Percentiles rank a stretch among this genome's conserved stretches.
Conservation (phyloP, 108 stramenopile species). For the Nitzschia palea region DNA sequence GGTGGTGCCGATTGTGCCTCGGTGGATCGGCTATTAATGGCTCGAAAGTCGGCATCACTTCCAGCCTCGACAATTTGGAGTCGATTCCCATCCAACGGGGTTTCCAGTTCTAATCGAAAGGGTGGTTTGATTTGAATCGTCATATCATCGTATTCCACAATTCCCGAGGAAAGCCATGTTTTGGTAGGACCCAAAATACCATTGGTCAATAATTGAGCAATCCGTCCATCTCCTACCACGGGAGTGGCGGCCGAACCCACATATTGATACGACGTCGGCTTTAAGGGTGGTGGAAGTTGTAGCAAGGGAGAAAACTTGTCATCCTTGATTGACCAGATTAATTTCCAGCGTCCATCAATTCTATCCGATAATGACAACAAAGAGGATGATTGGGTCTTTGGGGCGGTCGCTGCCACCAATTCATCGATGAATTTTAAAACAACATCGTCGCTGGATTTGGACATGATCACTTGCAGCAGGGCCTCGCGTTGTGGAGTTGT, state of each 20-base stretch:
- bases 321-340: conserved; percentile 61
- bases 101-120: conserved; percentile 67
- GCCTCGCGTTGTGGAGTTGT: not conserved
- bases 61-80: conserved; percentile 59
- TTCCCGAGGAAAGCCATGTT: conserved; percentile 49
- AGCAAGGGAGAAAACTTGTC: conserved; percentile 70
- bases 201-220: conserved; percentile 61
- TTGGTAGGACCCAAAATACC: conserved; percentile 36
- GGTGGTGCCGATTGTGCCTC: conserved; percentile 62
- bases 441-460: not conserved
- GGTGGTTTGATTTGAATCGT: conserved; percentile 68
- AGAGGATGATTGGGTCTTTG: not conserved
- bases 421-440: not conserved
- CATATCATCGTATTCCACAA: conserved; percentile 27
- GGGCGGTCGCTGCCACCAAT: not conserved
- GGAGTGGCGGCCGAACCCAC: conserved; percentile 46
- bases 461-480: not conserved
- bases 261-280: conserved; percentile 68
- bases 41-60: conserved; percentile 76
- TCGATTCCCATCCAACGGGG: conserved; percentile 12
- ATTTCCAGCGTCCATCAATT: conserved; percentile 70
- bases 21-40: conserved; percentile 46
- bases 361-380: not conserved
- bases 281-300: conserved; percentile 56
- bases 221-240: conserved; percentile 63